Evolutionary conservation across 2,329 filamentous ascomycete genomes (phyloP).

Genomic region (Fusarium mexicanum): DNA sequence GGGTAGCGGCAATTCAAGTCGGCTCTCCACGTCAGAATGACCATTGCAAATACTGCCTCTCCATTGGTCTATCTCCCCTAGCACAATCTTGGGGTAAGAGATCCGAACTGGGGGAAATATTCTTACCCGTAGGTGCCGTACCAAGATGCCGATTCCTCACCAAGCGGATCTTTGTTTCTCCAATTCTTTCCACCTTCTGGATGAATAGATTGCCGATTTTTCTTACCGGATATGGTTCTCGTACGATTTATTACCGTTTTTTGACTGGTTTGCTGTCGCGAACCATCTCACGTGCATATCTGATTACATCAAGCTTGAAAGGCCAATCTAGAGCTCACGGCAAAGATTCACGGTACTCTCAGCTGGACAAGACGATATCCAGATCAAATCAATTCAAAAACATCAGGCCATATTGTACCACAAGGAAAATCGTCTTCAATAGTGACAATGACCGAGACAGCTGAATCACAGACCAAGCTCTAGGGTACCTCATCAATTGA

Average conservation of each 20-base stretch:
- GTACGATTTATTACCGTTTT: constrained; percentile 16
- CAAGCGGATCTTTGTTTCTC: constrained; percentile 32
- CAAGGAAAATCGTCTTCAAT: too few relatives aligned
- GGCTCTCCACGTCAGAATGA: constrained; percentile 29
- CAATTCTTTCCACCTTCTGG: background rate
- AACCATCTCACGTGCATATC: background rate
- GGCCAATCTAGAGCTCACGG: background rate
- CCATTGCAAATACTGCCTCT: constrained; percentile 10
- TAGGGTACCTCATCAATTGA: background rate
- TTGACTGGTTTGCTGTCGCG: background rate
- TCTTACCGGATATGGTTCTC: constrained; percentile 11
- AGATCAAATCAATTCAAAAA: background rate
- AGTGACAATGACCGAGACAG: background rate
- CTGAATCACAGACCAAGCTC: background rate
- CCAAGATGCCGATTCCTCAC: constrained; percentile 10
- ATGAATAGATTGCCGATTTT: constrained; percentile 25
- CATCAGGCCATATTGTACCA: background rate
- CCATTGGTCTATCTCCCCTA: background rate
- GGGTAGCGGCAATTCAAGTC: constrained; percentile 33
- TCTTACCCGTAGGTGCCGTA: constrained; percentile 30
- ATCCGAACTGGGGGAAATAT: constrained; percentile 23
- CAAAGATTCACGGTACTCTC: background rate
- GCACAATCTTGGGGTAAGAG: constrained; percentile 14
- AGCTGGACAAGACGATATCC: background rate
- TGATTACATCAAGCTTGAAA: background rate